Evolutionary conservation across 495 filamentous ascomycete species (phyloP).

Genomic region (Bacidia gigantensis): DNA sequence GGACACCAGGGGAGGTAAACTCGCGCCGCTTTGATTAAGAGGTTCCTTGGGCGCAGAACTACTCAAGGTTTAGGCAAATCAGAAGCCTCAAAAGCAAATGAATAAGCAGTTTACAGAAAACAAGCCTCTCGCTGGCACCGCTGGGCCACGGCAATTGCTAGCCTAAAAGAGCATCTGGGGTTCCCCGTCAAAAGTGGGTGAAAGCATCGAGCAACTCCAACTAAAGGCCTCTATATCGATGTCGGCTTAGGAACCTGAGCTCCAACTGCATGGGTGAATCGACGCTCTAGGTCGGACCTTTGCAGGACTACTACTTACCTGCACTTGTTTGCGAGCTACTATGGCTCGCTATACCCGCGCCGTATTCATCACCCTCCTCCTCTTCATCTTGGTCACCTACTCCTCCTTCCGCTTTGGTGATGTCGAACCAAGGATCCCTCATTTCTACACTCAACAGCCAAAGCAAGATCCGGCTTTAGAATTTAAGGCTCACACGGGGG

Average conservation of each 20-base stretch:
- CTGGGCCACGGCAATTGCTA: too few species aligned
- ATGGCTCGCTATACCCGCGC: background rate
- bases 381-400: constrained; percentile 3
- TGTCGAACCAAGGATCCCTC: background rate
- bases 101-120: background rate
- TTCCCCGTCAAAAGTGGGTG: background rate
- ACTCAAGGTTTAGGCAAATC: background rate
- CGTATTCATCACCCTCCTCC: constrained; percentile 1
- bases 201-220: background rate
- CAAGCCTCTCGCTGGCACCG: background rate
- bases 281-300: background rate
- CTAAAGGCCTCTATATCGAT: background rate
- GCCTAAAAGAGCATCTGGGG: background rate
- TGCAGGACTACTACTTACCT: too few species aligned
- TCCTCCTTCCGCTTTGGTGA: constrained; percentile 3
- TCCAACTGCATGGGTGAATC: background rate
- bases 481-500: constrained; percentile 20
- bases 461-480: constrained; percentile 1
- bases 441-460: background rate
- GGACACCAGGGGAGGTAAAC: too few species aligned
- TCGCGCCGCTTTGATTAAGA: background rate
- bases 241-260: background rate
- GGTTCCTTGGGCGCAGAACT: background rate
- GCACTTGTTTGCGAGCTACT: too few species aligned
- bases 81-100: background rate